Evolutionary conservation across 2,329 filamentous ascomycete species (phyloP), one percentile per base, ranked within the genome.

Genomic region (Aureobasidium vineae): DNA sequence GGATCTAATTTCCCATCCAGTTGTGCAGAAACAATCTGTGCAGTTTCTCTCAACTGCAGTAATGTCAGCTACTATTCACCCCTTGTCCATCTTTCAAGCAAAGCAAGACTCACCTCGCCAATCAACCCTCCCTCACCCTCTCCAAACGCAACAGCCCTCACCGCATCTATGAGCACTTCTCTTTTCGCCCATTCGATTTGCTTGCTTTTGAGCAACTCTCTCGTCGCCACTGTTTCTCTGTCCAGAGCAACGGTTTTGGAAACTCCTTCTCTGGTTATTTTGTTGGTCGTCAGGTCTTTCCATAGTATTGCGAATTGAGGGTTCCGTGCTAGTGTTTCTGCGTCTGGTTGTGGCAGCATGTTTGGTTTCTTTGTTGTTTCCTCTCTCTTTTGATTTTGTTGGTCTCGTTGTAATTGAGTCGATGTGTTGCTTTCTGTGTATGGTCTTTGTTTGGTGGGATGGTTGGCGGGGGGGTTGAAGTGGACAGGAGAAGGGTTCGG

Each of bases 261-360:
- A 2, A 79, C 79, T n/a, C 77, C 79, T 74, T 82, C 77, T 1
- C 70, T 54, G 64, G 80, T 79, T 5, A 82, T 69, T 70, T 79
- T 80, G 56, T 78, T 76, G 0, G 74, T 72, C 53, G 75, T 77
- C 0, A 83, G 71, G 68, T 82, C 79, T 53, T 78, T 76, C 71
- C 82, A 81, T 1, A 83, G 71, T 0, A 76, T 72, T 19, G 79
- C 78, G 65, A 83, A 82, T 40, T 76, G 78, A 0, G 80, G 78
- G 63, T 82, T 81, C 0, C 74, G 72, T 28, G 77, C 70, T 0
- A 80, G 67, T 0, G 77, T 70, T 1, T 68, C 67, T 0, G 77
- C 74, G 31, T 80, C 75, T 1, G 81, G 72, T 26, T 78, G 79
- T 1, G 79, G 79, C 6, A 80, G 70, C 79, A 82, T 52, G 15